phyloP scores from a whole-genome alignment of 176 grass and related monocot species.

The Aegilops speltoides region DNA sequence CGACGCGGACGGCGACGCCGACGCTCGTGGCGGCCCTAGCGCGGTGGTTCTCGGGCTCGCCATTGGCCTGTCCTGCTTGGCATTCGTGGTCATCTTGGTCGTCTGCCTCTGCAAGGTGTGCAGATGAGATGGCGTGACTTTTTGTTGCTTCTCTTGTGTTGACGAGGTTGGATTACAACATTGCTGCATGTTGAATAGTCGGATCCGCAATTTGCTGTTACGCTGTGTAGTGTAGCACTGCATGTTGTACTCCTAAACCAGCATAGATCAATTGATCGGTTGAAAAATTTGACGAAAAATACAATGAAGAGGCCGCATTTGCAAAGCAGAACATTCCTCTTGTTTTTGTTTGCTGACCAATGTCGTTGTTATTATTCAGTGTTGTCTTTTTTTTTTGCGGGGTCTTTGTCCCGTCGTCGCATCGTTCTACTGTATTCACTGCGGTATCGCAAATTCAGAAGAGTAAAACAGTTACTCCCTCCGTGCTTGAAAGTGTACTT shows the following conservation, averaged over 20 bases:
- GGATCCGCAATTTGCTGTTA: background rate
- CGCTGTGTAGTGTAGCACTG: background rate
- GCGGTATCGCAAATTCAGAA: background rate
- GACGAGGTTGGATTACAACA: background rate
- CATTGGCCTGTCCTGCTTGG: conserved; percentile 88
- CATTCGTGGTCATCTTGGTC: conserved; percentile 78
- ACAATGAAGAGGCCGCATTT: too few species aligned
- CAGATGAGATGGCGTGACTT: conserved; percentile 38
- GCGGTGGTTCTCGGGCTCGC: conserved; percentile 80
- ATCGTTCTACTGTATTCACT: too few species aligned
- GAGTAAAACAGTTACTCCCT: background rate
- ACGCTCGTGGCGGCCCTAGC: conserved; percentile 55
- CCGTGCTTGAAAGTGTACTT: too few species aligned
- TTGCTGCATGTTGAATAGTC: background rate
- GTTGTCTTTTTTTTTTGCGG: too few species aligned
- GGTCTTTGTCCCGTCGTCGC: too few species aligned
- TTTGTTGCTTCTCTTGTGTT: conserved; percentile 13
- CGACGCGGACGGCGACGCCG: conserved; percentile 7
- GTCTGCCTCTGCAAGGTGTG: conserved; percentile 96
- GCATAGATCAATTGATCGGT: conserved; percentile 16
- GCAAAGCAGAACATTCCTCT: too few species aligned
- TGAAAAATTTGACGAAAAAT: too few species aligned
- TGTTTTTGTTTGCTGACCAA: too few species aligned
- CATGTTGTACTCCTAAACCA: conserved; percentile 10
- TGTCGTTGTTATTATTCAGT: too few species aligned